Evolutionary conservation across 306 rosid genomes (phyloP), one percentile per base, ranked within the genome.

Genomic region (Corylus heterophylla): DNA sequence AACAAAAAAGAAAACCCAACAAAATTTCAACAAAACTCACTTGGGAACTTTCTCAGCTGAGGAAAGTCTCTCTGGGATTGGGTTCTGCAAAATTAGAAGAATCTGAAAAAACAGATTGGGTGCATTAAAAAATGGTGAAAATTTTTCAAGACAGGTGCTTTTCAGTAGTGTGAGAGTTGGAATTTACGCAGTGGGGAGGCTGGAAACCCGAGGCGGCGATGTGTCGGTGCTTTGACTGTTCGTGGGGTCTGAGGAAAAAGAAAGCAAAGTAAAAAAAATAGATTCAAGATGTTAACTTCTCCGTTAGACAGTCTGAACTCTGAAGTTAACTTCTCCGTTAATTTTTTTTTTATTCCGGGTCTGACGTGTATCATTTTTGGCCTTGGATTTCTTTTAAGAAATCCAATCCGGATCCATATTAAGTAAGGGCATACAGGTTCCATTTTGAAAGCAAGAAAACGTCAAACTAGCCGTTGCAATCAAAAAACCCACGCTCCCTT

Each of bases 121-220:
- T 76, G 77, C 85, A 74, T 64, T 79, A 52, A 20, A 80, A 79
- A 59, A 5, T 45, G 58, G 74, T n/a, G 18, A 78, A 74, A 64
- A 7, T 58, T 58, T 8, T 14, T 25, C 8, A 52, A 58, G 64
- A 58, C 5, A 8, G 64, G 35, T 7, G 35, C 64, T 58, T 58
- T 3, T 5, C 64, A 45, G 56, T 12, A 20, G 52, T 8, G 39
- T 5, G 62, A 58, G 79, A 78, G 62, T 54, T 68, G 67, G 49
- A 50, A 66, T 87, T 87, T 87, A 93, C 97, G 89, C 86, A 2
- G 86, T 91, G 29, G 97, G 95, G 74, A 93, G 95, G 86, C 92
- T 87, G 71, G 78, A 51, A 92, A 80, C 76, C 84, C 42, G 83
- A 75, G 83, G 91, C 82, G 5, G 85, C 72, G 54, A 82, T 27